A percentile compares a stretch with the other conserved stretches of the same genome.
phyloP scores from a whole-genome alignment of 768 basidiomycete genomes.

The Coprinellus aureogranulatus region DNA sequence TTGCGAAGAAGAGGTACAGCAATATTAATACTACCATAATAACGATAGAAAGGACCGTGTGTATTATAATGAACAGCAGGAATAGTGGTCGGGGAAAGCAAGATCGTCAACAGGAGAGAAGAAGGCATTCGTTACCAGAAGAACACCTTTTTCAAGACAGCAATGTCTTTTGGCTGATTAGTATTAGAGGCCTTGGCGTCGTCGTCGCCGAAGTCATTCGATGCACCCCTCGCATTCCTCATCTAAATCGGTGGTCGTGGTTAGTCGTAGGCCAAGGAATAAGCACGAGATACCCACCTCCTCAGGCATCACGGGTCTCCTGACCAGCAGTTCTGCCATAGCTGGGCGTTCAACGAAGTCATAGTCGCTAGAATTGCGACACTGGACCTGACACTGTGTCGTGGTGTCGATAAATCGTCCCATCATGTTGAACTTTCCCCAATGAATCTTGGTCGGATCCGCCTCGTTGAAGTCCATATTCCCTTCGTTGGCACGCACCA shows the following conservation, averaged over 20 bases:
- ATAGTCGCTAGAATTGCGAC: conserved; percentile 58
- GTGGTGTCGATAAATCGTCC: conserved; percentile 81
- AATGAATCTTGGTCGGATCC: conserved; percentile 77
- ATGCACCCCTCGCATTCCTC: conserved; percentile 63
- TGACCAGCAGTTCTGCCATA: conserved; percentile 55
- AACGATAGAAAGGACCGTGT: conserved; percentile 1
- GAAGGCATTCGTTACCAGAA: conserved; percentile 30
- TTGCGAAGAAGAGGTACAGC: neutral
- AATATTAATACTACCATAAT: neutral
- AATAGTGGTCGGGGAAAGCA: neutral
- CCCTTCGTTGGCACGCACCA: conserved; percentile 83
- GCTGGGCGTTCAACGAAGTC: conserved; percentile 54
- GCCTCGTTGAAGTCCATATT: conserved; percentile 69
- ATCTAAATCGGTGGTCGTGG: conserved; percentile 40
- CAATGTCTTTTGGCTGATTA: conserved; percentile 38
- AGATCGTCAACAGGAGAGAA: conserved; percentile 12
- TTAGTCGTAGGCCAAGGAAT: neutral
- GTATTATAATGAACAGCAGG: neutral
- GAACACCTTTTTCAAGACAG: conserved; percentile 51
- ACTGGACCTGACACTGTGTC: conserved; percentile 74
- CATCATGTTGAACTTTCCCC: conserved; percentile 95
- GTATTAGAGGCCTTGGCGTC: conserved; percentile 30
- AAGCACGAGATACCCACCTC: conserved; percentile 46
- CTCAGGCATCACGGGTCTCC: conserved; percentile 61
- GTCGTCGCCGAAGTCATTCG: conserved; percentile 46